Base-by-base conservation (phyloP, 2,329 filamentous ascomycete genomes). In the Alternaria hordeiaustralica region DNA sequence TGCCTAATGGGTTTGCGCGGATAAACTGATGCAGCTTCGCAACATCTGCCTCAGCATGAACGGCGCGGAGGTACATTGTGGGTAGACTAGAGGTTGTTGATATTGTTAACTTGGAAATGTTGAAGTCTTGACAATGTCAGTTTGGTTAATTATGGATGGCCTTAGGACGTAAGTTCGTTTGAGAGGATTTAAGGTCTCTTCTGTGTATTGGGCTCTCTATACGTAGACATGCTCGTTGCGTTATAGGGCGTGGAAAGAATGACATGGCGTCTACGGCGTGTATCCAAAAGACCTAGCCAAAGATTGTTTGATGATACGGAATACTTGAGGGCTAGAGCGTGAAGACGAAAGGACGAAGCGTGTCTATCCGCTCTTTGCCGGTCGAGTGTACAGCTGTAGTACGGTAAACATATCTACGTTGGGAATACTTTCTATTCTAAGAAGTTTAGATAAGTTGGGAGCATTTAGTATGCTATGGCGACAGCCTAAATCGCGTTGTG, bases 1-100 rank as follows among this genome's bases (percentile, higher is more conserved):
- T 81, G 1, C 89, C 89, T 0, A 91, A 81, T 0, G 89, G 87
- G 69, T 90, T 87, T n/a, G 41, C 51, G 25, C 55, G 56, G 70
- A 91, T 87, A 55, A 91, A 81, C 58, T 85, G 77, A 33, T 84
- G 84, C 21, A 91, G 83, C 3, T 79, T 78, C 0, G 80, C 77
- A 58, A 87, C 79, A 59, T 81, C 75, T 8, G 78, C 68, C 66
- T 90, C 88, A 10, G 82, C 85, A 75, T 72, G 68, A 4, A 70
- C 61, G 25, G 62, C 57, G 4, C 67, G 65, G 11, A 90, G 83
- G 78, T 90, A 87, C 89, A 91, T 90, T 26, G 21, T 70, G 10
- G 26, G 8, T 30, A 23, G n/a, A 4, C 10, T 13, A 12, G n/a
- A 9, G 26, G 6, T 30, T 20, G 25, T 3, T 9, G 5, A 20